Evolutionary conservation across 805 yeast genomes (phyloP), one percentile per base, ranked within the genome.

Genomic region (Phaffomyces antillensis): DNA sequence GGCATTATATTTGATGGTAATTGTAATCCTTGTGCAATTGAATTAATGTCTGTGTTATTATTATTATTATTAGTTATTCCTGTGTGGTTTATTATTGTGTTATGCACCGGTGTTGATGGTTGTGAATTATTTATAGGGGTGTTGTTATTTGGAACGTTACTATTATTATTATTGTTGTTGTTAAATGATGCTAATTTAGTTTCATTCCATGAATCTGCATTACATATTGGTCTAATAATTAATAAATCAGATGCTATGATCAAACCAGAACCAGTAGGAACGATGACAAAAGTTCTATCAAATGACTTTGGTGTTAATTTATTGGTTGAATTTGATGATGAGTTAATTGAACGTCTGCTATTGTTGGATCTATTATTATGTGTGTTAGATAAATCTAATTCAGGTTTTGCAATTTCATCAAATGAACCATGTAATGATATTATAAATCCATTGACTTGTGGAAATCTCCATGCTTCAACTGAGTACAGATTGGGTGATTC

Each of bases 231-330:
- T 51, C 95, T 78, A 4, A 93, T 65, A 15, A 80, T 71, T 42
- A 93, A 68, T 60, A 86, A 62, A 64, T 93, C 99, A 31, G 95
- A 83, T 15, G 96, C 96, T 28, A 93, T 79, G n/a, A 88, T 69
- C 69, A 87, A 67, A 5, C 89, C 85, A 45, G 75, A 73, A 16
- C 80, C 76, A 13, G 82, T 83, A 13, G 86, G 80, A 2, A 89
- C 81, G 24, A 86, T 68, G n/a, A 86, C 70, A 60, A 93, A 80
- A 0, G 83, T 73, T 58, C 99, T 75, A 62, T 93, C 99, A 63
- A 93, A 93, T 10, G 93, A 79, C 60, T 93, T 83, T 52, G 71
- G 72, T 6, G 76, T 67, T 32, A 82, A 64, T 35, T 42, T 43
- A 11, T 28, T 72, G 61, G 32, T 23, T 30, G 41, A 18, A n/a